These are phyloP conservation scores for Hygrophila difformis DNA, from an alignment of 257 asterid species.

Conservation along the genomic window DNA sequence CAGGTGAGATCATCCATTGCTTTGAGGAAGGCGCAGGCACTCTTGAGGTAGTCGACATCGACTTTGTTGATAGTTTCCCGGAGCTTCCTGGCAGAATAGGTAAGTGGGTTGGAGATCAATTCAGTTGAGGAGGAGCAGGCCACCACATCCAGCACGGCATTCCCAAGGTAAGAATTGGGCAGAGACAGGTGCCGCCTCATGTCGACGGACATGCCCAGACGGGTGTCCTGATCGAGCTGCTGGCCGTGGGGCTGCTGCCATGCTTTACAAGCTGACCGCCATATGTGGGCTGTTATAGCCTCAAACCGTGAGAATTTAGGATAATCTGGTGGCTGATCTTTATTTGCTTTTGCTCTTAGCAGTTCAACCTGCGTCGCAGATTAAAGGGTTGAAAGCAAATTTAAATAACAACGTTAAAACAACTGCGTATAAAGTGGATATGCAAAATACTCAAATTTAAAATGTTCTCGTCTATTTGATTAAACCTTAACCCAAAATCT, in stretches of 20 bases:
- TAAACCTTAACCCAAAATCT: no score
- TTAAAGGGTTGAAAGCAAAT: no score
- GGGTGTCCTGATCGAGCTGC: constrained; percentile 17
- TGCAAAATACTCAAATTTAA: no score
- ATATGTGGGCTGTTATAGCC: constrained; percentile 23
- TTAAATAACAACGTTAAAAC: no score
- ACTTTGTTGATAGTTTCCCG: constrained; percentile 14
- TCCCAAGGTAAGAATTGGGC: constrained; percentile 26
- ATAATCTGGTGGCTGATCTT: no score
- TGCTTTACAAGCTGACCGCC: constrained; percentile 27
- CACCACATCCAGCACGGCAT: constrained; percentile 14
- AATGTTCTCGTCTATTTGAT: no score
- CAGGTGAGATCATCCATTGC: constrained; percentile 11
- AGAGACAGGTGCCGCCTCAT: constrained; percentile 22
- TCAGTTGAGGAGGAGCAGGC: constrained; percentile 11
- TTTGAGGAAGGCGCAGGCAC: constrained; percentile 13
- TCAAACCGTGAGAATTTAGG: constrained; percentile 24
- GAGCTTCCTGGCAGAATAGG: constrained; percentile 14
- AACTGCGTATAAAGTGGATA: no score
- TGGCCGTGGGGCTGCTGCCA: constrained; percentile 17
- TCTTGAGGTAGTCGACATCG: constrained; percentile 14
- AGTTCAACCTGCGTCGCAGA: no score
- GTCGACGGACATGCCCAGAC: constrained; percentile 14
- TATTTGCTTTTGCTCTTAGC: no score
- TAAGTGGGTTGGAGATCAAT: constrained; percentile 13